phyloP scores from a whole-genome alignment of 768 basidiomycete species.

The Tephrocybe sp. region DNA sequence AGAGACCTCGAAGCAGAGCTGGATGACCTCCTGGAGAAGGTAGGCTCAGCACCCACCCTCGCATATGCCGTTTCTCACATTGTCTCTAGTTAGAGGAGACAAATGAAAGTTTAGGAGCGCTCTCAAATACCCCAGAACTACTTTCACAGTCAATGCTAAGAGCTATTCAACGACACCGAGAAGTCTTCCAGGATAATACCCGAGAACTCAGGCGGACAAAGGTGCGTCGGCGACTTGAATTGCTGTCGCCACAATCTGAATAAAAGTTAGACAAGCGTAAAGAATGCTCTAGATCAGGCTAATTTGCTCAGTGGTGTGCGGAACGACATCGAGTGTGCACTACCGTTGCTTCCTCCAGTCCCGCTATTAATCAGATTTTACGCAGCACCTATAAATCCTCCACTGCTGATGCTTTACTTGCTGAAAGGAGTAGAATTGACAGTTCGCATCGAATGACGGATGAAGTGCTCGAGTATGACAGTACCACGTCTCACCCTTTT shows the following conservation, averaged over 20 bases:
- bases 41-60: conserved; percentile 25
- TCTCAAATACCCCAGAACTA: conserved; percentile 68
- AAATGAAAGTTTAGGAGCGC: conserved; percentile 71
- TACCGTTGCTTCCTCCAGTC: not conserved
- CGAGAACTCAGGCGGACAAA: conserved; percentile 87
- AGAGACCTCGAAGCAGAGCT: conserved; percentile 84
- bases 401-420: conserved; percentile 81
- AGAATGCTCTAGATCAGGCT: conserved; percentile 81
- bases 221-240: conserved; percentile 51
- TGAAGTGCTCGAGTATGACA: conserved; percentile 76
- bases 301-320: conserved; percentile 89
- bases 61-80: conserved; percentile 14
- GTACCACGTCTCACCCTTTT: not conserved
- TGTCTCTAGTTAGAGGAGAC: conserved; percentile 75
- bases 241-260: not conserved
- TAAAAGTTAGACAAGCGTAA: conserved; percentile 65
- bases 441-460: conserved; percentile 95
- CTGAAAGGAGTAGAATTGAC: conserved; percentile 88
- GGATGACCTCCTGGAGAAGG: conserved; percentile 86
- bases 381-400: conserved; percentile 88
- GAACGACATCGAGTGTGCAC: conserved; percentile 89
- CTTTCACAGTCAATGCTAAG: conserved; percentile 86
- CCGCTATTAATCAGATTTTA: not conserved
- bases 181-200: conserved; percentile 85
- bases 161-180: conserved; percentile 86